Conservation (phyloP, 1,284 basidiomycete genomes). For the Laetiporus sulphureus region DNA sequence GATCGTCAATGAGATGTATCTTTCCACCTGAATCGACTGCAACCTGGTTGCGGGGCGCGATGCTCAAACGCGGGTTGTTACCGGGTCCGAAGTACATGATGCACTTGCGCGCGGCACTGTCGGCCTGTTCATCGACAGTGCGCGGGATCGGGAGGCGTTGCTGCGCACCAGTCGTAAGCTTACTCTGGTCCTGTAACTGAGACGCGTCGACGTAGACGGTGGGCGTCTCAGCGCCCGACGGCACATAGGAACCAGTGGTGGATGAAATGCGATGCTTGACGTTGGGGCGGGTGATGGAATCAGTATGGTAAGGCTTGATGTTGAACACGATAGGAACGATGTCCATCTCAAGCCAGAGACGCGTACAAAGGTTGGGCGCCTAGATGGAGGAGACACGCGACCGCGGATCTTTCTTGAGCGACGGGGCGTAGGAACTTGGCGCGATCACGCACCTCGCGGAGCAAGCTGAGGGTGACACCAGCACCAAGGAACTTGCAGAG, state of each 20-base stretch:
- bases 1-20: slow-evolving; percentile 73
- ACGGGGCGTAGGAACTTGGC: neutral
- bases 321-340: slow-evolving; percentile 78
- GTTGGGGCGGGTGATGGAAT: slow-evolving; percentile 66
- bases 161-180: slow-evolving; percentile 38
- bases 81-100: slow-evolving; percentile 75
- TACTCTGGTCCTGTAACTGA: slow-evolving; percentile 35
- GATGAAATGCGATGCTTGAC: slow-evolving; percentile 75
- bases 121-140: slow-evolving; percentile 76
- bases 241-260: slow-evolving; percentile 65
- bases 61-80: slow-evolving; percentile 74
- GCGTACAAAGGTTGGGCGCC: slow-evolving; percentile 71
- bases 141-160: slow-evolving; percentile 65
- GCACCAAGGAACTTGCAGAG: slow-evolving; percentile 77
- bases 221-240: slow-evolving; percentile 68
- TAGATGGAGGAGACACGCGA: slow-evolving; percentile 17
- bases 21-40: slow-evolving; percentile 74
- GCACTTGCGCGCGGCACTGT: slow-evolving; percentile 75
- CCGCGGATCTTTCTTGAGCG: neutral
- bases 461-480: slow-evolving; percentile 42
- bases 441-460: slow-evolving; percentile 33
- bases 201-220: slow-evolving; percentile 53
- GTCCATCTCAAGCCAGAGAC: slow-evolving; percentile 70
- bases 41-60: slow-evolving; percentile 75
- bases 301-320: slow-evolving; percentile 75